Base-by-base conservation (phyloP, 2,329 filamentous ascomycete genomes). In the Aureobasidium uvarum region DNA sequence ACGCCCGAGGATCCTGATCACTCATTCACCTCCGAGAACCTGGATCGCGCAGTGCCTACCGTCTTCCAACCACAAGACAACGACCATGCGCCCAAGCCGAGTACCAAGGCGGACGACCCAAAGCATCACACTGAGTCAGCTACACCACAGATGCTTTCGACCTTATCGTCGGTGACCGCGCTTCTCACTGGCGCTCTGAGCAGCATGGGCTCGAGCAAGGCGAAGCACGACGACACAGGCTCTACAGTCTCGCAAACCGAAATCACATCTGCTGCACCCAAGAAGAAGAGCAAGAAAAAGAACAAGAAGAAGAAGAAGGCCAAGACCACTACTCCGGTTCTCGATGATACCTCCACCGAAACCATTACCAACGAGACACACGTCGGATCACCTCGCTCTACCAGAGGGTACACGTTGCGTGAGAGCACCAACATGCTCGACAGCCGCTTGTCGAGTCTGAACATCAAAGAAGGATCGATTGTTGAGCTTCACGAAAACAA, bases 291-390 rank as follows among this genome's bases (percentile, higher is more conserved):
- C 14, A 51, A 50, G 16, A 62, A 62, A 45, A 50, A 50, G 14
- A 51, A 11, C 25, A 54, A 46, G 31, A 65, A 56, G 41, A 56
- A 55, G 38, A 64, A 65, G 63, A 65, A 65, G 54, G 25, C 20
- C 33, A 59, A 59, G 63, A 50, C 11, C 18, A 33, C 20, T 8
- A 39, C 50, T 25, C 41, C 41, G 23, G 28, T 38, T 11, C 62
- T 23, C 6, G 39, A 51, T 5, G 63, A 59, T 8, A 50, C 54
- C 5, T 65, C 63, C 14, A 58, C 52, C 14, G 63, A 45, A 13
- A 65, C 63, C 11, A 14, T 65, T 36, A 14, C 41, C 8, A 36
- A 56, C 14, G 31, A 58, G 31, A 65, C 63, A 10, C 62, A 51
- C 11, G 31, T 25, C 14, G 62, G 51, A 23, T 64, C 62, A 3